Base-by-base conservation (phyloP, 345 rosid species). In the Erysimum cheiranthoides region DNA sequence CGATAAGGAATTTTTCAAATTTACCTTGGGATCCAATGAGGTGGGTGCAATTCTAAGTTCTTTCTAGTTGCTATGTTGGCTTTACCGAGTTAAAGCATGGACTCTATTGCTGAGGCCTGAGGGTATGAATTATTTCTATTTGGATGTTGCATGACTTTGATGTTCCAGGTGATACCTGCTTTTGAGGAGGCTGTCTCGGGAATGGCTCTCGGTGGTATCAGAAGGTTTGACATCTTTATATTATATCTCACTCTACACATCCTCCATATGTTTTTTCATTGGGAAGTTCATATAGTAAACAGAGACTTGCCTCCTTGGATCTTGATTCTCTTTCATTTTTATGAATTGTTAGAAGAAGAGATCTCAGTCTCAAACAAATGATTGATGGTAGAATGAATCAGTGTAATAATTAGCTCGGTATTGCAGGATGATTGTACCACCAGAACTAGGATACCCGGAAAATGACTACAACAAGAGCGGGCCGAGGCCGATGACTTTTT, bases 401-500 rank as follows among this genome's bases (percentile, higher is more conserved):
- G n/a, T 77, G 76, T 73, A 78, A 77, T 27, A 76, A 66, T 50
- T 63, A 73, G 79, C 35, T 80, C 68, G 85, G 87, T 78, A 75
- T 77, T 85, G 88, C 96, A 92, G 97, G 97, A 83, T 92, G 76
- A 81, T 89, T 82, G 98, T 92, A 78, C 98, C 96, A 2, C 98
- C 98, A 16, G 98, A 94, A 69, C 70, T 92, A 66, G 98, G 97
- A 79, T 92, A 92, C 83, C 98, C 98, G 12, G 97, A 78, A 66
- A 89, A 89, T 80, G 96, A 92, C 80, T 90, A 34, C 91, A 94
- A 86, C 84, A 90, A 74, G 78, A 86, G 93, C 57, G 96, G 78
- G 7, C 97, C 97, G 39, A 86, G 76, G 70, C 98, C 97, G 18
- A 86, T 89, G 36, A 94, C 98, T 51, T 94, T 94, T 79, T 92